Percentiles rank a stretch among this genome's conserved stretches.
Conservation (phyloP, 164 flowering plant genomes). For the Saururus chinensis region DNA sequence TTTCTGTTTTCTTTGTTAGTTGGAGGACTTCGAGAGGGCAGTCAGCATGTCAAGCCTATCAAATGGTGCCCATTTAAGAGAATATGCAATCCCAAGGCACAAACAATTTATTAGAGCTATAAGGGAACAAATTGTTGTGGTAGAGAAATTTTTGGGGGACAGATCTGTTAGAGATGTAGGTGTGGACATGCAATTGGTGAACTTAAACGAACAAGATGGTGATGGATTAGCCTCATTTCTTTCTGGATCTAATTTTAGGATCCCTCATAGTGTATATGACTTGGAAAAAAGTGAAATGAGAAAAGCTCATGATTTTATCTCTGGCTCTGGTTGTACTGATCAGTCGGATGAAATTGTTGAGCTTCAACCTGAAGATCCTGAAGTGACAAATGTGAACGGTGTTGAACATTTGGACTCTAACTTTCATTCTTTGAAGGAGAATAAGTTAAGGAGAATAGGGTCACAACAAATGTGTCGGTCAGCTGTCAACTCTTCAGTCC, state of each 20-base stretch:
- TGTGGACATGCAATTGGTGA: slow-evolving; percentile 19
- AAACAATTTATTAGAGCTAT: slow-evolving; percentile 40
- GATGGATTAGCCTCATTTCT: slow-evolving; percentile 44
- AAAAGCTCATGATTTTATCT: slow-evolving; percentile 28
- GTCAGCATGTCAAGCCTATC: slow-evolving; percentile 17
- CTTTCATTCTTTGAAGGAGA: slow-evolving; percentile 12
- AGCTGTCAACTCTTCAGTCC: slow-evolving; percentile 14
- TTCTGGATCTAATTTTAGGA: slow-evolving; percentile 23
- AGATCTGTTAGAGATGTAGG: slow-evolving; percentile 14
- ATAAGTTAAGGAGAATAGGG: slow-evolving; percentile 19
- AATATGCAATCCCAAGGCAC: slow-evolving; percentile 28
- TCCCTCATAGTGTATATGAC: slow-evolving; percentile 9
- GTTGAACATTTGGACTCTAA: slow-evolving; percentile 8
- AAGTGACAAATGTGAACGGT: slow-evolving; percentile 15
- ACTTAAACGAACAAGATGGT: slow-evolving; percentile 35
- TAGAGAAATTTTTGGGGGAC: slow-evolving; percentile 24
- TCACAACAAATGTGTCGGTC: slow-evolving; percentile 14
- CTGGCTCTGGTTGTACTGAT: slow-evolving; percentile 21
- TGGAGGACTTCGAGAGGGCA: slow-evolving; percentile 51
- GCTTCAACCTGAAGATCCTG: slow-evolving; percentile 16
- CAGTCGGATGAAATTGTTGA: slow-evolving; percentile 33
- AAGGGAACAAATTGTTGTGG: slow-evolving; percentile 30
- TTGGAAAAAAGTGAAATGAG: slow-evolving; percentile 19
- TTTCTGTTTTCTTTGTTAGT: slow-evolving; percentile 13
- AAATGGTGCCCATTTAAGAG: slow-evolving; percentile 18